phyloP scores from a whole-genome alignment of 345 rosid species.

The Aurinia saxatilis region DNA sequence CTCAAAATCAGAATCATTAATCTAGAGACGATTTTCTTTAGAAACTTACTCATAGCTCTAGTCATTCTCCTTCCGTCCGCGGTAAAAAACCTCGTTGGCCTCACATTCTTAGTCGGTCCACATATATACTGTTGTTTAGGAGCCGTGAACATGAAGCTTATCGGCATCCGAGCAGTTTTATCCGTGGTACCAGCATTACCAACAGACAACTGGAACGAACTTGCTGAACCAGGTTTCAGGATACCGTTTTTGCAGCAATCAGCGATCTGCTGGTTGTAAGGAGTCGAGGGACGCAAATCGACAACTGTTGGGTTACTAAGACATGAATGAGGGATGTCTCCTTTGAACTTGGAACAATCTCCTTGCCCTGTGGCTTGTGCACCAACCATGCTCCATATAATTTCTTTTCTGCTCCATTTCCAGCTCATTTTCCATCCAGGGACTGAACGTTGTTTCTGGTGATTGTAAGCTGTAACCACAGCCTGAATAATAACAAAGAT shows the following conservation, averaged over 20 bases:
- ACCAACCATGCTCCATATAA: slow-evolving; percentile 55
- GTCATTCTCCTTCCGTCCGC: slow-evolving; percentile 57
- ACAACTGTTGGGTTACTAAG: slow-evolving; percentile 40
- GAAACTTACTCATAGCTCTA: slow-evolving; percentile 65
- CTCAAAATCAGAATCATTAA: background rate
- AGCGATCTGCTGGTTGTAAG: slow-evolving; percentile 48
- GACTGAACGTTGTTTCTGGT: slow-evolving; percentile 69
- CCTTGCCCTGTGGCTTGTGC: slow-evolving; percentile 48
- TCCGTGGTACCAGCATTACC: slow-evolving; percentile 43
- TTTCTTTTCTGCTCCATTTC: slow-evolving; percentile 58
- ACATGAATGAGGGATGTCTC: slow-evolving; percentile 43
- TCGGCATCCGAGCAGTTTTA: slow-evolving; percentile 42
- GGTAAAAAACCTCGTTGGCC: slow-evolving; percentile 42
- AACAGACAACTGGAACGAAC: slow-evolving; percentile 50
- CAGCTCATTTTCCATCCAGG: slow-evolving; percentile 63
- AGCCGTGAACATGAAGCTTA: slow-evolving; percentile 40
- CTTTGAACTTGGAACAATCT: too few species aligned
- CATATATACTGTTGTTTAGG: slow-evolving; percentile 76
- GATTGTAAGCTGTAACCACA: slow-evolving; percentile 57
- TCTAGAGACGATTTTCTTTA: background rate
- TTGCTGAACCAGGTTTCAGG: slow-evolving; percentile 38
- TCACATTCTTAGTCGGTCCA: slow-evolving; percentile 56
- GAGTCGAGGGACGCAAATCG: slow-evolving; percentile 45
- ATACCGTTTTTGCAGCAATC: slow-evolving; percentile 72
- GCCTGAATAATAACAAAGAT: too few species aligned